phyloP scores from a whole-genome alignment of 148 eudicot species.

The Cornus controversa region DNA sequence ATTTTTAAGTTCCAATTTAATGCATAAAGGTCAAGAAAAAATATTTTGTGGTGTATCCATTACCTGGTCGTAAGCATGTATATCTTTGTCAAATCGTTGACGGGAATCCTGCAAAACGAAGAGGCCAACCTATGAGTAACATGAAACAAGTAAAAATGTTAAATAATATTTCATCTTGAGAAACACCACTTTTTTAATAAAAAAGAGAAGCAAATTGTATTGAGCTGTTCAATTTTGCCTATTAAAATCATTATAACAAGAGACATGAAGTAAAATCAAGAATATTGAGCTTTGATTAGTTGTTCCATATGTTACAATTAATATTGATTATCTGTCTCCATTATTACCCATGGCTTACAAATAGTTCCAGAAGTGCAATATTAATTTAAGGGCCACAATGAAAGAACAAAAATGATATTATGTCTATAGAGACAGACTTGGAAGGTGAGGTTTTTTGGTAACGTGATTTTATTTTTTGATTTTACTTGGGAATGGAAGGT shows the following conservation, averaged over 20 bases:
- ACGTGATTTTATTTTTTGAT: too few relatives aligned
- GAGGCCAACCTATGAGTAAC: constrained; percentile 11
- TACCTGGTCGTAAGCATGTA: constrained; percentile 83
- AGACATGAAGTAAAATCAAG: too few relatives aligned
- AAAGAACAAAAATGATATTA: too few relatives aligned
- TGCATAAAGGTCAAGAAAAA: background rate
- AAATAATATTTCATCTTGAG: background rate
- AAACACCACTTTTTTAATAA: background rate
- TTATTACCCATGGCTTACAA: too few relatives aligned
- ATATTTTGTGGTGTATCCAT: background rate
- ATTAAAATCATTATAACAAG: background rate
- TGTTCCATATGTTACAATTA: too few relatives aligned
- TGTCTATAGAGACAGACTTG: too few relatives aligned
- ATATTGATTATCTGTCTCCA: too few relatives aligned
- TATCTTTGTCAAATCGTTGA: constrained; percentile 78
- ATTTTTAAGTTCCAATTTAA: background rate
- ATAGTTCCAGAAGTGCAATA: too few relatives aligned
- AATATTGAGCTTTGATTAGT: too few relatives aligned
- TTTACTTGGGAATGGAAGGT: too few relatives aligned
- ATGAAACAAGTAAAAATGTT: constrained; percentile 3
- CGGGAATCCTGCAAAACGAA: constrained; percentile 72
- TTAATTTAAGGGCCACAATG: too few relatives aligned
- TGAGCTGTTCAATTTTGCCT: background rate
- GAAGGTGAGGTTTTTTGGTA: too few relatives aligned
- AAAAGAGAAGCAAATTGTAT: background rate